Evolutionary conservation across 2,329 filamentous ascomycete species (phyloP).

Genomic region (Verticillium isaacii): DNA sequence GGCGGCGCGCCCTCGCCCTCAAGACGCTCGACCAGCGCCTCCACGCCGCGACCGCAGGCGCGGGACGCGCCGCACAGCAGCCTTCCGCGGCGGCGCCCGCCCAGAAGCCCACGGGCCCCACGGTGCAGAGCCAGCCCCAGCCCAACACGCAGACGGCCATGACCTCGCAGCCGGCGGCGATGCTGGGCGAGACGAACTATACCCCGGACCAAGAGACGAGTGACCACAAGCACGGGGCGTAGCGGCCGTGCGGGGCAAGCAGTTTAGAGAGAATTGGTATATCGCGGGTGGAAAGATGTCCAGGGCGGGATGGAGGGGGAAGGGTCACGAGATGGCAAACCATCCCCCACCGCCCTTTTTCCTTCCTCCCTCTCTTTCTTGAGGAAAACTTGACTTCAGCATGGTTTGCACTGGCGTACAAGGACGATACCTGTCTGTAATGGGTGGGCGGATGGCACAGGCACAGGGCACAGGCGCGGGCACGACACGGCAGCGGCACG

Average conservation of each 20-base stretch:
- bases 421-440: neutral
- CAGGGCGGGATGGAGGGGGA: neutral
- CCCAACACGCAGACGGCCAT: slow-evolving; percentile 53
- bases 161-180: slow-evolving; percentile 46
- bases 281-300: neutral
- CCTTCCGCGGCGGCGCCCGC: slow-evolving; percentile 21
- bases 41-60: slow-evolving; percentile 68
- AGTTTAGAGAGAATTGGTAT: neutral
- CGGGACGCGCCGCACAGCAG: slow-evolving; percentile 26
- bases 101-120: slow-evolving; percentile 41
- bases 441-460: neutral
- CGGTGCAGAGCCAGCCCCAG: slow-evolving; percentile 52
- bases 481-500: neutral
- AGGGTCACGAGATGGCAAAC: too few species aligned
- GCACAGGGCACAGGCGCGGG: neutral
- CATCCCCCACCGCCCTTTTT: too few species aligned
- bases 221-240: slow-evolving; percentile 3
- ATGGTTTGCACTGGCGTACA: neutral
- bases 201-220: slow-evolving; percentile 50
- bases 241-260: neutral
- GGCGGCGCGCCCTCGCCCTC: slow-evolving; percentile 80
- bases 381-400: neutral
- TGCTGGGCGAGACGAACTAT: slow-evolving; percentile 68
- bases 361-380: neutral
- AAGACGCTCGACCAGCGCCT: slow-evolving; percentile 90